A percentile compares a stretch with the other conserved stretches of the same genome.
Conservation (phyloP, 2,329 filamentous ascomycete species). For the Fusarium tjaetaba region DNA sequence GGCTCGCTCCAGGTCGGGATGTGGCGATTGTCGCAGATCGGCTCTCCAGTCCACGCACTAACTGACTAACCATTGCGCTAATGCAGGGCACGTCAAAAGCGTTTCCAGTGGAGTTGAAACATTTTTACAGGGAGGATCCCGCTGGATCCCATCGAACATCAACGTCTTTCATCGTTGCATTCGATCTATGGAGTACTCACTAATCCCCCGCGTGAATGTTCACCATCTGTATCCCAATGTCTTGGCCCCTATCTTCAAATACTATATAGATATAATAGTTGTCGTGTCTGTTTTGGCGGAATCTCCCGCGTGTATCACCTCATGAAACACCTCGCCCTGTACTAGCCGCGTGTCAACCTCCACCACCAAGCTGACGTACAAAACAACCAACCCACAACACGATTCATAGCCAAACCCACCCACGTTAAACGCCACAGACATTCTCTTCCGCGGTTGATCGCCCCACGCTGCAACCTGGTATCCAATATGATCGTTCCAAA, state of each 20-base stretch:
- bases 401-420: slow-evolving; percentile 20
- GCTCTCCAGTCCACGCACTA: neutral
- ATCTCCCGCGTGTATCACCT: neutral
- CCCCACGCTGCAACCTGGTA: slow-evolving; percentile 5
- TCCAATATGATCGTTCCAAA: slow-evolving; percentile 13
- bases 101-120: slow-evolving; percentile 21
- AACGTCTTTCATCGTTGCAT: neutral
- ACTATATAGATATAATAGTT: rapidly evolving
- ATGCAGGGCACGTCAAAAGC: slow-evolving; percentile 5
- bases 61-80: neutral
- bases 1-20: neutral
- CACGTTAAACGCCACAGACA: slow-evolving; percentile 12
- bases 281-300: neutral
- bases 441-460: slow-evolving; percentile 5
- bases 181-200: neutral
- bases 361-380: slow-evolving; percentile 17
- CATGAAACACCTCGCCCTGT: neutral
- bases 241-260: rapidly evolving
- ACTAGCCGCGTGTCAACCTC: slow-evolving; percentile 30
- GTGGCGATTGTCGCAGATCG: slow-evolving; percentile 3
- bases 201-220: neutral
- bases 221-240: rapidly evolving
- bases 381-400: slow-evolving; percentile 22
- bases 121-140: neutral
- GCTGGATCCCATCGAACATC: neutral